Evolutionary conservation across 2,329 filamentous ascomycete species (phyloP), one percentile per base, ranked within the genome.

Genomic region (Claviceps pazoutovae): DNA sequence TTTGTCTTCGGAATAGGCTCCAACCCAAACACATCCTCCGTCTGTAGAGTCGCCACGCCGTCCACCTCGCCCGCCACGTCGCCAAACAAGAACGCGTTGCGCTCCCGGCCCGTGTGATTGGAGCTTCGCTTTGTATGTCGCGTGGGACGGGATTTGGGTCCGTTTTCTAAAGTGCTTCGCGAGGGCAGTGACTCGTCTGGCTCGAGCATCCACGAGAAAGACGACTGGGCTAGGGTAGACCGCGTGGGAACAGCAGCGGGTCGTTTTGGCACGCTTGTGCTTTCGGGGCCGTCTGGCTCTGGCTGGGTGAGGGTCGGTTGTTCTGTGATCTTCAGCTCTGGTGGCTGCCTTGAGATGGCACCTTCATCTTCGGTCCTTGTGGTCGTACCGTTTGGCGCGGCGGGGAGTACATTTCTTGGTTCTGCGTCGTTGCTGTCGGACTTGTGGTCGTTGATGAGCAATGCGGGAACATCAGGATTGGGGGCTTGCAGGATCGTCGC

Each of bases 201-300:
- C 57, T 82, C 81, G 2, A 89, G 72, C 84, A 89, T 89, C 83
- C 83, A 88, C 1, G 84, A 82, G 64, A 88, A 89, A 4, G 82
- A 84, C 7, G 85, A 88, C 57, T 86, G 83, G 1, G 83, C 83
- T 37, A 88, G 72, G 0, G 75, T 79, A 3, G 83, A 84, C 21
- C 83, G 75, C 19, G 79, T 79, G 0, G 78, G 79, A 16, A 80
- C 74, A 2, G 76, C 68, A 57, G 55, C 66, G 46, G 61, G 60
- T 51, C 54, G 65, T 4, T 59, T 57, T 43, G 52, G 39, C 17
- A 51, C 48, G n/a, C 39, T 48, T 16, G 56, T 30, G 1, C 44
- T 47, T 48, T 19, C 41, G 50, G n/a, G 5, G n/a, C 50, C 4
- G 7, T 53, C 46, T 23, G 37, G n/a, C 17, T 53, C 46, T 26